Conservation (phyloP, 768 basidiomycete species). For the Lentinula aciculospora region DNA sequence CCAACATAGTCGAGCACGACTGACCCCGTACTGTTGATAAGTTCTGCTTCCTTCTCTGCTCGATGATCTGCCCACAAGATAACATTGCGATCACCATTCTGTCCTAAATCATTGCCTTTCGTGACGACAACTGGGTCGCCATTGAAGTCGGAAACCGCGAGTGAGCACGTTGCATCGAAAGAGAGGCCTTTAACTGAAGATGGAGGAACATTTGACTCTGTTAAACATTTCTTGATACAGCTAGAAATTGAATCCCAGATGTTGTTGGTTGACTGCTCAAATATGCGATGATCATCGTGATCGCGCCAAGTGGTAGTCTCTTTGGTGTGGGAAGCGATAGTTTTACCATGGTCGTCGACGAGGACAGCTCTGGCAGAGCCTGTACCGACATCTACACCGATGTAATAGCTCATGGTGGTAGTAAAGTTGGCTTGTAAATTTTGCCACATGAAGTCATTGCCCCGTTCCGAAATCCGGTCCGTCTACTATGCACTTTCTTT, state of each 20-base stretch:
- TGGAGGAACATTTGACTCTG: slow-evolving; percentile 48
- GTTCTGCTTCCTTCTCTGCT: slow-evolving; percentile 84
- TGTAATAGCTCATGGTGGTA: slow-evolving; percentile 38
- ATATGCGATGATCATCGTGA: slow-evolving; percentile 81
- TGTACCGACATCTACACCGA: slow-evolving; percentile 86
- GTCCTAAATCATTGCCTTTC: slow-evolving; percentile 57
- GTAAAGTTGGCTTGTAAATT: slow-evolving; percentile 1
- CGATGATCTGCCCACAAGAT: slow-evolving; percentile 97
- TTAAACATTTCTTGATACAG: slow-evolving; percentile 59
- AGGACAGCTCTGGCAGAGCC: slow-evolving; percentile 89
- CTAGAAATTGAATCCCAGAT: slow-evolving; percentile 74
- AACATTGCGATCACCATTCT: slow-evolving; percentile 73
- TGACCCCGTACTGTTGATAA: slow-evolving; percentile 83
- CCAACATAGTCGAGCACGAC: slow-evolving; percentile 92
- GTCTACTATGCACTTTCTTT: too few relatives aligned
- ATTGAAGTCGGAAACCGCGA: slow-evolving; percentile 75
- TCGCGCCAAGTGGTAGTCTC: slow-evolving; percentile 86
- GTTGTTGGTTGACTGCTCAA: slow-evolving; percentile 90
- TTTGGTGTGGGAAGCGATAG: slow-evolving; percentile 76
- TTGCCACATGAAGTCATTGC: neutral
- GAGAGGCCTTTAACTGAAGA: slow-evolving; percentile 78
- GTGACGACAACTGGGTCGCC: slow-evolving; percentile 76
- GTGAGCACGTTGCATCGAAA: slow-evolving; percentile 95
- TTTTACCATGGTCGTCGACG: slow-evolving; percentile 58
- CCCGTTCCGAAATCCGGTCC: neutral